A percentile compares a stretch with the other conserved stretches of the same genome.
Evolutionary conservation across 441 rosid genomes (phyloP).

Genomic region (Pelargonium citronellum): DNA sequence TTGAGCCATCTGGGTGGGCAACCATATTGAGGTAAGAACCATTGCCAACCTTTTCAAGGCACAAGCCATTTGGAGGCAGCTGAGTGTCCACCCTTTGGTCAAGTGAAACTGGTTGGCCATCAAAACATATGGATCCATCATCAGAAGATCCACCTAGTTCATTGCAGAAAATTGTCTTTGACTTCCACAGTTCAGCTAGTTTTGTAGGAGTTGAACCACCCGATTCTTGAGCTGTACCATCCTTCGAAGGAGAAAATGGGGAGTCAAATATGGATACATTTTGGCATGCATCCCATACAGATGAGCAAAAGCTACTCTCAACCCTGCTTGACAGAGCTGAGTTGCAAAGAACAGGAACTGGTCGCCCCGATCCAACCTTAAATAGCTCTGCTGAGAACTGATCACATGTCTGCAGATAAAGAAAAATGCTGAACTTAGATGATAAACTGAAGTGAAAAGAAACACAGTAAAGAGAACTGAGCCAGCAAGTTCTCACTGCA

Average conservation of each 20-base stretch:
- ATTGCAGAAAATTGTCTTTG: conserved; percentile 36
- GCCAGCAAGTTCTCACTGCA: background rate
- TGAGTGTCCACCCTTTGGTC: conserved; percentile 14
- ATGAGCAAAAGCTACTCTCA: conserved; percentile 31
- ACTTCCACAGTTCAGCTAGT: conserved; percentile 33
- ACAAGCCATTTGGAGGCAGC: conserved; percentile 31
- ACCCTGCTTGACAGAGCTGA: conserved; percentile 24
- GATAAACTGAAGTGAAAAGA: background rate
- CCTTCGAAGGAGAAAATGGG: conserved; percentile 26
- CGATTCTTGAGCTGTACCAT: conserved; percentile 11
- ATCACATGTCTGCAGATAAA: conserved; percentile 38
- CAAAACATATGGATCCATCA: conserved; percentile 34
- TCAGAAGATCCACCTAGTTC: conserved; percentile 36
- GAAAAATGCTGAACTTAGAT: background rate
- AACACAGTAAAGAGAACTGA: background rate
- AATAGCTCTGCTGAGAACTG: conserved; percentile 37
- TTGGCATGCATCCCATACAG: conserved; percentile 41
- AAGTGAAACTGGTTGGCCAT: conserved; percentile 35
- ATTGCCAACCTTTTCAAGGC: conserved; percentile 47
- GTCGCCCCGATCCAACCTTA: conserved; percentile 21
- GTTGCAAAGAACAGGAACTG: conserved; percentile 42
- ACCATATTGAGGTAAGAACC: conserved; percentile 50
- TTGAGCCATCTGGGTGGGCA: conserved; percentile 56
- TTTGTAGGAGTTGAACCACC: conserved; percentile 16
- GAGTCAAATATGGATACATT: conserved; percentile 39